Base-by-base conservation (phyloP, 768 basidiomycete species). In the Lentinula sp. region DNA sequence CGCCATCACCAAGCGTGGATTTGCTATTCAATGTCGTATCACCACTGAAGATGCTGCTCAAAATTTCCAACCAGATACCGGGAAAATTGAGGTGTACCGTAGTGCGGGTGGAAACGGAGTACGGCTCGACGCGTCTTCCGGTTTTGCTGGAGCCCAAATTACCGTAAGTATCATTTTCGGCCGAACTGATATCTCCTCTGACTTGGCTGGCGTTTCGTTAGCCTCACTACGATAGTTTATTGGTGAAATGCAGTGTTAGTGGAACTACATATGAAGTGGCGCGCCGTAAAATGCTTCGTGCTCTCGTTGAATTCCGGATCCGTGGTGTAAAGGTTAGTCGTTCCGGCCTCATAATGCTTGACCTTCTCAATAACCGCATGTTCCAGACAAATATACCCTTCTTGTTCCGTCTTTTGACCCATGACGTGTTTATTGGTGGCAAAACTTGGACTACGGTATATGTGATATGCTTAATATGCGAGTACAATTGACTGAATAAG, bases 261-360 rank as follows among this genome's bases (percentile, higher is more conserved):
- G 97, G 97, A 54, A 95, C 97, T 2, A 98, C 96, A 0, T 99
- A 98, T 70, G 97, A 99, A 70, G 95, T 99, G 56, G 97, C 97
- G 40, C 89, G 97, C 62, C 84, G 97, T 66, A 99, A 99, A 82
- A 98, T 98, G 95, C 85, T 99, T 59, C 92, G 97, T 67, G 96
- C 97, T 37, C 84, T 99, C n/a, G 95, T 99, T 51, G 97, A 99
- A 73, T 99, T 98, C 88, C 91, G 97, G 68, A 98, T 99, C 67
- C 93, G 97, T 65, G 97, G 97, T 67, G 94, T 98, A 75, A 98
- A 98, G 86, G 92, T 87, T 46, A n/a, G 69, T 65, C 23, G 58
- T 35, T 43, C 23, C 13, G 34, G 15, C 21, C 31, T n/a, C 37
- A 23, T 39, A 13, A 39, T 39, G 37, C 39, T 56, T 6, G 5